A percentile compares a stretch with the other conserved stretches of the same genome.
These are phyloP conservation scores for Fragaria nilgerrensis DNA, from an alignment of 306 rosid genomes.

Conservation along the genomic window DNA sequence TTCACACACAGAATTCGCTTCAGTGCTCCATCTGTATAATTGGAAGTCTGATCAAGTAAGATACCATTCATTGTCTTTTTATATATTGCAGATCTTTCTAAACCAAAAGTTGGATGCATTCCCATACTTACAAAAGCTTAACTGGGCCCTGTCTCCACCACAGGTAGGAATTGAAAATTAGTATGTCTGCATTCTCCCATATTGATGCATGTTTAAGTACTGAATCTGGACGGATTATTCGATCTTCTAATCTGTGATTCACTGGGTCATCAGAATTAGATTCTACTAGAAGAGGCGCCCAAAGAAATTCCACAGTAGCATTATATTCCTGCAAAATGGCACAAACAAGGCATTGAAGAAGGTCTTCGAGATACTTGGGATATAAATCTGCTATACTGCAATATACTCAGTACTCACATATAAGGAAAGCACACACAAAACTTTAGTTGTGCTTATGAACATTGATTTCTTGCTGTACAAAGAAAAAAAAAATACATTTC, in stretches of 20 bases:
- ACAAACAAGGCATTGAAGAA: conserved; percentile 20
- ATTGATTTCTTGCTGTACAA: neutral
- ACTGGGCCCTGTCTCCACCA: conserved; percentile 99
- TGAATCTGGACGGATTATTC: conserved; percentile 91
- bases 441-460: neutral
- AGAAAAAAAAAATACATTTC: neutral
- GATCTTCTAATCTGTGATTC: conserved; percentile 75
- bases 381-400: conserved; percentile 1
- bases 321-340: conserved; percentile 71
- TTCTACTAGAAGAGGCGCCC: conserved; percentile 97
- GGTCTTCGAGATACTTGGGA: neutral
- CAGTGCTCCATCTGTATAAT: conserved; percentile 70
- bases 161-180: conserved; percentile 86
- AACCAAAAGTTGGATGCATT: conserved; percentile 2
- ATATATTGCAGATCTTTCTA: neutral
- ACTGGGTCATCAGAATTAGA: conserved; percentile 98
- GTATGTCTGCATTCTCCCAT: conserved; percentile 93
- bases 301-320: conserved; percentile 94
- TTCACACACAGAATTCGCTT: conserved; percentile 67
- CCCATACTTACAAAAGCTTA: conserved; percentile 73
- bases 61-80: conserved; percentile 11
- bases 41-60: conserved; percentile 21
- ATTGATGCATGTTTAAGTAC: conserved; percentile 72
- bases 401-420: neutral
- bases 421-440: conserved; percentile 8